phyloP scores from a whole-genome alignment of 2,329 filamentous ascomycete genomes.

The Trichoderma gracile region DNA sequence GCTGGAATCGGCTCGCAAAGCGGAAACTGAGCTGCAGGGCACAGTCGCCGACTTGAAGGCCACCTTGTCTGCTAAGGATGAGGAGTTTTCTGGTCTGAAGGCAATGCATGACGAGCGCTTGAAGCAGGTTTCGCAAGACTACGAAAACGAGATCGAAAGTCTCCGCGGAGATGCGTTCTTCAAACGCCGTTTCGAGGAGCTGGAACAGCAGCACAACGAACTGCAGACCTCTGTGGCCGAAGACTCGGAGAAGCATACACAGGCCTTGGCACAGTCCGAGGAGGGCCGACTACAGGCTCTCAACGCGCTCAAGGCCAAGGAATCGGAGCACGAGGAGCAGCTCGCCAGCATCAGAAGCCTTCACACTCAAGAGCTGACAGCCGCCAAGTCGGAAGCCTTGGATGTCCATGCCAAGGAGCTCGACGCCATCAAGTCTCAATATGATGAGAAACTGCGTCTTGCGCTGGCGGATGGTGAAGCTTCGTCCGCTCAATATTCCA shows the following conservation, averaged over 20 bases:
- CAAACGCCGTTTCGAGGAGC: constrained; percentile 63
- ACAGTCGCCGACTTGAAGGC: constrained; percentile 51
- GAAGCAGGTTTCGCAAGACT: constrained; percentile 59
- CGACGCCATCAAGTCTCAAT: constrained; percentile 56
- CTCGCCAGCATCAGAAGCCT: constrained; percentile 57
- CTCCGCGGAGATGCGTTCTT: constrained; percentile 64
- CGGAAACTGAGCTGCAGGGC: constrained; percentile 47
- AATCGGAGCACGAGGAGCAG: constrained; percentile 54
- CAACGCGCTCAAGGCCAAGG: constrained; percentile 51
- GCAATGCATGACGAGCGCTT: constrained; percentile 60
- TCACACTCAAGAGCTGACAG: constrained; percentile 60
- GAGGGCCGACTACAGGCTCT: constrained; percentile 48
- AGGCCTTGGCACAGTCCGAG: constrained; percentile 47
- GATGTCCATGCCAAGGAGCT: constrained; percentile 53
- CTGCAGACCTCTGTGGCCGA: constrained; percentile 43
- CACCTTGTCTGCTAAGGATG: constrained; percentile 51
- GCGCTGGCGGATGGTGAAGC: constrained; percentile 47
- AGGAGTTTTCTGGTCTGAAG: constrained; percentile 53
- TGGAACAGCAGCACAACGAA: constrained; percentile 59
- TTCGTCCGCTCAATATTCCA: constrained; percentile 44
- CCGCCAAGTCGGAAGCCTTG: constrained; percentile 54
- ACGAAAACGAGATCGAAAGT: constrained; percentile 65
- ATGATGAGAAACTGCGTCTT: constrained; percentile 51
- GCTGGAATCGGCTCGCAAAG: constrained; percentile 47
- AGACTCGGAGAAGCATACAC: constrained; percentile 42